Base-by-base conservation (phyloP, 257 asterid genomes). In the Gentiana macrophylla region DNA sequence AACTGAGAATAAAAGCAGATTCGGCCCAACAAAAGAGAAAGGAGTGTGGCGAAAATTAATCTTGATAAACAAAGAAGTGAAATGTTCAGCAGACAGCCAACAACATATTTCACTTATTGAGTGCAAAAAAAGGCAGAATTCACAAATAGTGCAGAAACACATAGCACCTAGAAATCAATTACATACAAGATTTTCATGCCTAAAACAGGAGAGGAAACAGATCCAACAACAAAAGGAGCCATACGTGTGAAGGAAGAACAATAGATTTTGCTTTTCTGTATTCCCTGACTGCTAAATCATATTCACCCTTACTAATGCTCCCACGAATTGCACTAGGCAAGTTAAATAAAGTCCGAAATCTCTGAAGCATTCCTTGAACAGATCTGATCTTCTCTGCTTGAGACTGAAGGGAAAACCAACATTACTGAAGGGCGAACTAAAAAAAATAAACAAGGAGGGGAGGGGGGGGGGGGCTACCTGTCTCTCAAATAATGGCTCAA, bases 361-460 rank as follows among this genome's bases (percentile, higher is more conserved):
- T 91, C 76, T 91, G 98, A 66, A 91, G 92, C 97, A 85, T 85
- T 62, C 98, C 97, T 77, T 92, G 98, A 65, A 92, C 95, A 67
- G 98, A 83, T 73, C 98, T 80, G 63, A 87, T 85, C 80, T 92
- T 92, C 75, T 92, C 98, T 50, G 97, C 84, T 85, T 92, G 98
- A 12, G 95, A 94, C 98, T 92, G 56, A 55, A 72, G 11, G 57
- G 65, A 49, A 55, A 45, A 34, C 55, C 41, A 33, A 61, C 52
- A 53, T 57, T 61, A 66, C 64, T 60, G 57, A 55, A 73, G 9
- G 46, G 46, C 46, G 46, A 7, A 70, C 54, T 52, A 50, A 10
- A 57, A 65, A 44, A 49, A 44, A 47, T 15, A 36, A 43, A 12
- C 38, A 47, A 52, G 6, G 57, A 13, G 5, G 45, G 45, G 7